Evolutionary conservation across 352 stramenopile species (phyloP), one percentile per base, ranked within the genome.

Genomic region (Globisporangium middletonii): DNA sequence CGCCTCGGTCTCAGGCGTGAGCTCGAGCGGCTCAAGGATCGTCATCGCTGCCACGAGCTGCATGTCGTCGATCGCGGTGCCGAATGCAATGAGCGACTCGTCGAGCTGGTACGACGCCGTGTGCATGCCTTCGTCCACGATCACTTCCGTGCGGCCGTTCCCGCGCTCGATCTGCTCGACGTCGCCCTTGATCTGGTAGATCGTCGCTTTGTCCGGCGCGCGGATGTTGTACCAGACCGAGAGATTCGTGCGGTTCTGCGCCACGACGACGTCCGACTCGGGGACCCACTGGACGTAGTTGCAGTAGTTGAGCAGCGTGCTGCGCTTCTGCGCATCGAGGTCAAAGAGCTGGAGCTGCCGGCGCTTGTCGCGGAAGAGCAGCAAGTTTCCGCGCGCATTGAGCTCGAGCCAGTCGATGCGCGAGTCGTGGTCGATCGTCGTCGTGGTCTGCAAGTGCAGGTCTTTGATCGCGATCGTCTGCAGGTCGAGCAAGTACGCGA

Each of bases 221-320:
- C 86, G 84, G 53, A 98, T 97, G 60, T 98, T 98, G 80, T 98
- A 98, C 94, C 94, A 98, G 26, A 98, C 89, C 33, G 88, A 97
- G 8, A 98, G 58, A 49, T 90, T 97, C 11, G 67, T 73, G 23
- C 92, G 84, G 63, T 95, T 97, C 63, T 98, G 94, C 7, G 94
- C 92, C 8, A 98, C 94, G 2, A 98, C 89, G 8, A 98, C 94
- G 60, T 98, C 92, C 54, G 82, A 97, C 35, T 96, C 84, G n/a
- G 94, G 94, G 9, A 98, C 94, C 94, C 94, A 98, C 69, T 98
- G 92, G 44, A 98, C 94, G 65, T 98, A 98, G 61, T 91, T 97
- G 74, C 91, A 98, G 71, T 97, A 97, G 59, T 93, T 97, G 19
- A 98, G 77, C 42, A 98, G 66, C 15, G 89, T 97, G 27, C 72